phyloP scores from a whole-genome alignment of 1,139 yeast species.

The Wickerhamomyces sp. region DNA sequence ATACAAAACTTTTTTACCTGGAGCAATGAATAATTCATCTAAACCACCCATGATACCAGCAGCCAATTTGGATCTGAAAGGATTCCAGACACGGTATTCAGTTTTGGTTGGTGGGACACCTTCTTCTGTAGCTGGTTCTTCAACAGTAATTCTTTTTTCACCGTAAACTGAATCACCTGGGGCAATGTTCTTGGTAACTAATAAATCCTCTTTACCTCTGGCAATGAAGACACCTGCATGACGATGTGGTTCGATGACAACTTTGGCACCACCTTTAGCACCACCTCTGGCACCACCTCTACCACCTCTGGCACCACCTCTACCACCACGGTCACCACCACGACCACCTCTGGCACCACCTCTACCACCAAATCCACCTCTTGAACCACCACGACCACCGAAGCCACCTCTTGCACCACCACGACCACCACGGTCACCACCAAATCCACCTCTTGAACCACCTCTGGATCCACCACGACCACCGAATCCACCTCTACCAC shows the following conservation, averaged over 20 bases:
- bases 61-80: constrained; percentile 98
- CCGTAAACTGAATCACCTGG: constrained; percentile 99
- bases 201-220: constrained; percentile 98
- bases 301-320: constrained; percentile 81
- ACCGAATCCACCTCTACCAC: constrained; percentile 36
- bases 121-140: constrained; percentile 85
- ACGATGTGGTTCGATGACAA: constrained; percentile 96
- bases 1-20: constrained; percentile 96
- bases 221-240: constrained; percentile 98
- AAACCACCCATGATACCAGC: constrained; percentile 99
- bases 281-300: constrained; percentile 78
- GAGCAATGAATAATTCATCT: constrained; percentile 94
- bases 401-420: constrained; percentile 50
- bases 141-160: constrained; percentile 92
- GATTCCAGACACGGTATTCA: constrained; percentile 99
- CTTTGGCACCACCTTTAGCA: constrained; percentile 88
- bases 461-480: constrained; percentile 52
- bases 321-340: constrained; percentile 62
- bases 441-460: constrained; percentile 47
- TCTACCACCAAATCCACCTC: constrained; percentile 70
- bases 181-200: constrained; percentile 93
- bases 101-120: constrained; percentile 88
- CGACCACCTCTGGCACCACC: constrained; percentile 60
- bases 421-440: constrained; percentile 41
- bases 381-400: constrained; percentile 50